These are phyloP conservation scores for Malus hybrid DNA, from an alignment of 331 rosid species.

Conservation along the genomic window DNA sequence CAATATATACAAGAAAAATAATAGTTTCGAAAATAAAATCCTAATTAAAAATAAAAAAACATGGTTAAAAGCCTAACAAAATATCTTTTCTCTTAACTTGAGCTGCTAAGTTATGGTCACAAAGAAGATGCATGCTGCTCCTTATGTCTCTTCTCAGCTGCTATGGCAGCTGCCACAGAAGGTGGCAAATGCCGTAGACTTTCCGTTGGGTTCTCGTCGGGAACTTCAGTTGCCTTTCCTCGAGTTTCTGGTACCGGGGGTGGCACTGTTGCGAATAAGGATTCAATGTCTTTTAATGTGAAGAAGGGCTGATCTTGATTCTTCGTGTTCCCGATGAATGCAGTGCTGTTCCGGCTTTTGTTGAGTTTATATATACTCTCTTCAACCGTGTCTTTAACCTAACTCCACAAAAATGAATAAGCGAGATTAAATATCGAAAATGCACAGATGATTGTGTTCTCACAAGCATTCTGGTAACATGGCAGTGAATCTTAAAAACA, in stretches of 20 bases:
- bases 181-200: conserved; percentile 75
- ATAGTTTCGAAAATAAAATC: background rate
- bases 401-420: conserved; percentile 2
- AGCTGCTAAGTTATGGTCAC: background rate
- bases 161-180: conserved; percentile 76
- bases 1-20: background rate
- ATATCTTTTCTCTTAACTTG: no score
- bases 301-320: conserved; percentile 75
- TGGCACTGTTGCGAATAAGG: conserved; percentile 55
- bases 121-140: conserved; percentile 36
- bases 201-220: conserved; percentile 32
- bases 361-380: conserved; percentile 83
- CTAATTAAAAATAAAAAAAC: background rate
- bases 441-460: no score
- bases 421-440: no score
- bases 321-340: conserved; percentile 76
- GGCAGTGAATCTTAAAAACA: no score
- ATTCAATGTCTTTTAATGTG: conserved; percentile 80
- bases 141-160: conserved; percentile 79
- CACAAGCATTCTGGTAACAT: no score
- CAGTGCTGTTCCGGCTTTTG: conserved; percentile 54
- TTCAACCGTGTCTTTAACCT: conserved; percentile 90
- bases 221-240: conserved; percentile 31
- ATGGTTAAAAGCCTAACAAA: background rate
- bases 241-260: conserved; percentile 31